These are phyloP conservation scores for Dovyalis caffra DNA, from an alignment of 345 rosid genomes.

Conservation along the genomic window DNA sequence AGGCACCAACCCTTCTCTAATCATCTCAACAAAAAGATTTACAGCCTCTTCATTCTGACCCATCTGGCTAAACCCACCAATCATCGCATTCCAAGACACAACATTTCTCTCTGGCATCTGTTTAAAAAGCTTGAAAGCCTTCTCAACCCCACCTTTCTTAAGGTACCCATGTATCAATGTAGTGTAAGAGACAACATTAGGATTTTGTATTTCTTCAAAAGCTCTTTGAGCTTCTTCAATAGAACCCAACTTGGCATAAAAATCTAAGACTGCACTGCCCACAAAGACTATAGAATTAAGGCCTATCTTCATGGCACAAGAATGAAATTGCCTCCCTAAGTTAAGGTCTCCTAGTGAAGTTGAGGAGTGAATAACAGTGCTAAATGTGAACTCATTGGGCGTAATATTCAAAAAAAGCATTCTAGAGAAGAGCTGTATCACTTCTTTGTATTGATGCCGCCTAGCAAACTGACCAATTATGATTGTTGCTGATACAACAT, in stretches of 20 bases:
- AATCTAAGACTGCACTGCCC: slow-evolving; percentile 61
- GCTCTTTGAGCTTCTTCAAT: slow-evolving; percentile 50
- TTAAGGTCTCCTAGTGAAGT: slow-evolving; percentile 39
- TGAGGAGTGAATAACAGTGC: slow-evolving; percentile 57
- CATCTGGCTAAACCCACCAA: slow-evolving; percentile 72
- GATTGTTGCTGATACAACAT: slow-evolving; percentile 58
- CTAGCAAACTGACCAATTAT: slow-evolving; percentile 48
- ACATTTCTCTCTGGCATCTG: slow-evolving; percentile 67
- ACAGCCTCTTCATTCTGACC: slow-evolving; percentile 80
- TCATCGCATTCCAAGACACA: slow-evolving; percentile 79
- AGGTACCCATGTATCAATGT: slow-evolving; percentile 58
- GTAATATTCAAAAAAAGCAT: slow-evolving; percentile 47
- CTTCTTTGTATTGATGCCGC: slow-evolving; percentile 44
- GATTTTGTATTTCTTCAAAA: slow-evolving; percentile 55
- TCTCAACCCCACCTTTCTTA: slow-evolving; percentile 41
- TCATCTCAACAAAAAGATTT: slow-evolving; percentile 59
- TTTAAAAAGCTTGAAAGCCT: slow-evolving; percentile 49
- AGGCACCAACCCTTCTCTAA: slow-evolving; percentile 61
- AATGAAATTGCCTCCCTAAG: slow-evolving; percentile 62
- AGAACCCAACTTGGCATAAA: slow-evolving; percentile 55
- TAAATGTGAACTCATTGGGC: slow-evolving; percentile 76
- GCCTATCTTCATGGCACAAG: slow-evolving; percentile 56
- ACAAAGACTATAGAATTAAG: slow-evolving; percentile 64
- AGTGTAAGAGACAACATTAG: slow-evolving; percentile 73
- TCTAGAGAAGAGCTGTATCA: slow-evolving; percentile 44